Evolutionary conservation across 163 green algal genomes (phyloP), one percentile per base, ranked within the genome.

Genomic region (Volvox carteri): DNA sequence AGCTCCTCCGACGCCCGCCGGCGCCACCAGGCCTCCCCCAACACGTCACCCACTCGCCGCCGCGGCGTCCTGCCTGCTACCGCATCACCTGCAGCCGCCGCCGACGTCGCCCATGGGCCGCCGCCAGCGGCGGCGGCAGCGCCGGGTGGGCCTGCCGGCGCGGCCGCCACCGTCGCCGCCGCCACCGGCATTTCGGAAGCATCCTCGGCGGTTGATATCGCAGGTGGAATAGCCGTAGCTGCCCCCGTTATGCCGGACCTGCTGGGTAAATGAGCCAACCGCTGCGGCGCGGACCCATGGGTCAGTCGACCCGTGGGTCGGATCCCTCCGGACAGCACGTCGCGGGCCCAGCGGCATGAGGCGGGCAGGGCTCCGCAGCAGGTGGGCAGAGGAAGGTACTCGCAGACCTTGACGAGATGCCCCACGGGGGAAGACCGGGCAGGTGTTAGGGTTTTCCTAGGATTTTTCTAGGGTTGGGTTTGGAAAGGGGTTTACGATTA

Each of bases 281-380:
- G n/a, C n/a, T n/a, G n/a, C n/a, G n/a, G n/a, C n/a, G n/a, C n/a
- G n/a, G n/a, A n/a, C n/a, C n/a, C n/a, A n/a, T n/a, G n/a, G n/a
- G n/a, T n/a, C n/a, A n/a, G 41, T 19, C 19, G 68, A 28, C 18
- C 50, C 41, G 21, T 60, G 41, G 41, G 41, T 39, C 50, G 23
- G 72, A 1, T 4, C 48, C 2, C 75, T 2, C 48, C 54, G 9
- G 75, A 37, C 77, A 85, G 52, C 25, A 85, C 77, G 23, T 85
- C 52, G 12, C 77, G 52, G 6, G 25, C 37, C 52, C 77, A 74
- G 77, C 52, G 54, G 77, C 77, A 85, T 6, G 54, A 42, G 52
- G 77, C 77, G 52, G 77, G 77, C 18, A 85, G 77, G 6, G 77
- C 52, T 18, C 77, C 77, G 54, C 52, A 74, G 77, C 44, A 65